Base-by-base conservation (phyloP, 176 grass and related monocot genomes). In the Olyra latifolia region DNA sequence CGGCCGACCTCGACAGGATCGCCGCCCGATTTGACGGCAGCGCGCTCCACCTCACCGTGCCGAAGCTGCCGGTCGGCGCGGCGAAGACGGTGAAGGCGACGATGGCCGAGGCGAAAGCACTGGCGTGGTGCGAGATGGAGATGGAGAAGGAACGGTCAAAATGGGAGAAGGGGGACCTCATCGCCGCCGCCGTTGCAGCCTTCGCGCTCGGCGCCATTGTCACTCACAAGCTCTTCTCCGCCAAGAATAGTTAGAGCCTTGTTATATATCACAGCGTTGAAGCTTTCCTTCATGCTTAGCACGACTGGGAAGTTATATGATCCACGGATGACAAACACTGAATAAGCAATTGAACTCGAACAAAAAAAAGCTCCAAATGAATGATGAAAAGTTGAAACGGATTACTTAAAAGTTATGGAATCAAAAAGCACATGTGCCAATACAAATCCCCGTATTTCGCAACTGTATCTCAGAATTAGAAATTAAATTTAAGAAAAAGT, bases 151-250 rank as follows among this genome's bases (percentile, higher is more conserved):
- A 10, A 29, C 62, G 1, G 66, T 42, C 44, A 13, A 24, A 40
- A 27, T 62, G 76, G 55, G 35, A 69, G 10, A 14, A 55, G 42
- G 82, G 69, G 9, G 68, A 66, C 14, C 30, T 85, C 66, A 82
- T 93, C 40, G 65, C 69, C 65, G 81, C 77, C 2, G 86, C 77
- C 42, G 60, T 76, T 60, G 78, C 84, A 17, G 86, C 84, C 2
- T 78, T 93, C 67, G 86, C 88, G 8, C 79, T 87, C 58, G 94
- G 94, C 40, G 81, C 91, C 54, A 9, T 89, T 30, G 24, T 86
- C 72, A 28, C 66, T 8, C 49, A 57, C 10, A 88, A 76, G 71
- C 53, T 92, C 44, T 75, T 74, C 68, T 67, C 42, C 0, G 7
- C 44, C n/a, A 78, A 66, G 1, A 88, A 77, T 29, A 23, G 0